Base-by-base conservation (phyloP, 2,329 filamentous ascomycete species). In the Diaporthe sp. region DNA sequence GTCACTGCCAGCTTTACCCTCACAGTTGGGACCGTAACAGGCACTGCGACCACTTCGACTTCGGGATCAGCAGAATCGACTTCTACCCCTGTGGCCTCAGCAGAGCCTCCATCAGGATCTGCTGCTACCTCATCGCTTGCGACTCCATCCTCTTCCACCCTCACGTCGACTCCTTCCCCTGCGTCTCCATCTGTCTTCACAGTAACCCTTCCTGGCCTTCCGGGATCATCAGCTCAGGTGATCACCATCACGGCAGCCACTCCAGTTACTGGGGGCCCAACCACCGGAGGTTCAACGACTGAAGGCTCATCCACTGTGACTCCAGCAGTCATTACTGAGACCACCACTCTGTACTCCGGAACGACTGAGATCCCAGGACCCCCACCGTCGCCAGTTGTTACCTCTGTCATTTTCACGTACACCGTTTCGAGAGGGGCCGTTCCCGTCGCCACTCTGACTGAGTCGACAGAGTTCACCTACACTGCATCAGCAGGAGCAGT, bases 1-100 rank as follows among this genome's bases (percentile, higher is more conserved):
- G 71, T 74, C n/a, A 80, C 79, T 25, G 79, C 78, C n/a, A 77
- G 75, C 70, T 80, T 79, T 37, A 78, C 76, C 7, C 67, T 78
- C 55, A 75, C 73, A 44, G 17, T 78, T 25, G 76, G 72, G 28
- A 77, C 75, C 20, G 67, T 47, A 34, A 60, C 67, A 20, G 73
- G n/a, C 6, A 20, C 37, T 37, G 25, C 31, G 17, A 61, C 49
- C 4, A 25, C 20, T 37, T 20, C 31, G 15, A 28, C 44, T 37
- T 10, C 34, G 20, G 42, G 39, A 31, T 51, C 58, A 44, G 15
- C 20, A 42, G 65, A 20, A 34, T 55, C 65, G 4, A 44, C 53
- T 9, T 34, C 53, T 47, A 28, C 70, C 20, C 39, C 28, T 47
- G 49, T 55, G 65, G 49, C 65, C 49, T 55, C 65, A 15, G 65